Percentiles rank a stretch among this genome's conserved stretches.
These are phyloP conservation scores for Raphanus hybrid DNA, from an alignment of 441 rosid genomes.

Conservation along the genomic window DNA sequence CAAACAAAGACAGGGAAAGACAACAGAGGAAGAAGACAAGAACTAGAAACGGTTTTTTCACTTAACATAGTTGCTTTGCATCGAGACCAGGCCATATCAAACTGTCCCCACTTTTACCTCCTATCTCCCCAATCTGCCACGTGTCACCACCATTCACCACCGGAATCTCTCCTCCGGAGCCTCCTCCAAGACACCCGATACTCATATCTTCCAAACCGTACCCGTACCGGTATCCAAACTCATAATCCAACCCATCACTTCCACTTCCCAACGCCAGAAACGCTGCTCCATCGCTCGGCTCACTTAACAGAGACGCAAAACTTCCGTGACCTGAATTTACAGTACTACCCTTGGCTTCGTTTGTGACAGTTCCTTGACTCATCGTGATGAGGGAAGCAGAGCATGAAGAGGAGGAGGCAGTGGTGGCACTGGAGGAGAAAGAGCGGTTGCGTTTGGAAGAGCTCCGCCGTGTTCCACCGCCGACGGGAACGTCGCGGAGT, in stretches of 20 bases:
- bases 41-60: conserved; percentile 37
- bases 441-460: conserved; percentile 45
- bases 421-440: conserved; percentile 27
- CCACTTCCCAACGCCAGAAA: conserved; percentile 54
- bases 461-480: conserved; percentile 78
- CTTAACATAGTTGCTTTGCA: conserved; percentile 68
- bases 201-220: conserved; percentile 58
- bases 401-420: conserved; percentile 47
- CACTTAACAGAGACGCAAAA: conserved; percentile 70
- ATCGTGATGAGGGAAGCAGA: conserved; percentile 36
- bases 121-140: conserved; percentile 72
- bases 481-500: conserved; percentile 82
- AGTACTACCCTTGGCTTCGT: conserved; percentile 39
- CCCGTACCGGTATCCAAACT: conserved; percentile 56
- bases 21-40: conserved; percentile 25
- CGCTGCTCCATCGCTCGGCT: conserved; percentile 53
- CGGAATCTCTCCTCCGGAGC: conserved; percentile 19
- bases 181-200: conserved; percentile 58
- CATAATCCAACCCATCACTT: conserved; percentile 49
- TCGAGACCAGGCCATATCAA: conserved; percentile 77
- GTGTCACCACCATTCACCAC: conserved; percentile 46
- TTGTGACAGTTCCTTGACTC: neutral
- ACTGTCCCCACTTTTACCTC: conserved; percentile 62
- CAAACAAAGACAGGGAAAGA: neutral
- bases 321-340: conserved; percentile 47